These are phyloP conservation scores for Ascochyta rabiei DNA, from an alignment of 2,329 filamentous ascomycete genomes.

Conservation along the genomic window DNA sequence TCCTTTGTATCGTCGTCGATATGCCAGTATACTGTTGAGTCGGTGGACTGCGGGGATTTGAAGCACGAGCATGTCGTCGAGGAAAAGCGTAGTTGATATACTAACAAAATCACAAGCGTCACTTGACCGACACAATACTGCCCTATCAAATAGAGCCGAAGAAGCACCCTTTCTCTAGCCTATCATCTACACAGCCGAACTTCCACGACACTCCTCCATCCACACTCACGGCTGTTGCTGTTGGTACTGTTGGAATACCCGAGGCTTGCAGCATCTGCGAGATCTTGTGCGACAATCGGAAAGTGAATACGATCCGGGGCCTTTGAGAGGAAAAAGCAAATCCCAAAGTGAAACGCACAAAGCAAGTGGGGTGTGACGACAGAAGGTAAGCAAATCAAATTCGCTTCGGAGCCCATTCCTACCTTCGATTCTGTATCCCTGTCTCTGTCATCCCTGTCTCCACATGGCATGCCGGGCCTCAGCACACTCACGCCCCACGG, in stretches of 20 bases:
- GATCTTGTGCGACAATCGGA: conserved; percentile 16
- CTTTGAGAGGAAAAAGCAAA: conserved; percentile 8
- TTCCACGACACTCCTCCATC: neutral
- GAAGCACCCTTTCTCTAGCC: conserved; percentile 20
- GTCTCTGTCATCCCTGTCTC: conserved; percentile 38
- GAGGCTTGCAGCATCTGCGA: conserved; percentile 10
- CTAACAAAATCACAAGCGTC: conserved; percentile 27
- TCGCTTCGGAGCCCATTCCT: conserved; percentile 36
- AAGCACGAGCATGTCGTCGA: conserved; percentile 16
- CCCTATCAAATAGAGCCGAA: conserved; percentile 15
- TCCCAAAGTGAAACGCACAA: conserved; percentile 9
- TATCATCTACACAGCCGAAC: conserved; percentile 15
- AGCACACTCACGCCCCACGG: neutral
- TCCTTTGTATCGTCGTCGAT: neutral
- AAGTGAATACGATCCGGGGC: conserved; percentile 2
- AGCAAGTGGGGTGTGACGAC: conserved; percentile 27
- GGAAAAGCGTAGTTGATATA: conserved; percentile 44
- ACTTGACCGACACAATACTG: neutral
- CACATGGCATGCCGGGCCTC: conserved; percentile 39
- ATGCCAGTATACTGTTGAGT: conserved; percentile 19
- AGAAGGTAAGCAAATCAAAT: conserved; percentile 43
- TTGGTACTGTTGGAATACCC: neutral
- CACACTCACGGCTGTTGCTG: conserved; percentile 1
- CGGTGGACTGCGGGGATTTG: neutral
- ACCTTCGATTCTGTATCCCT: conserved; percentile 7